Evolutionary conservation across 202 grass and related monocot species (phyloP).

Genomic region (Tripidium arundinaceum): DNA sequence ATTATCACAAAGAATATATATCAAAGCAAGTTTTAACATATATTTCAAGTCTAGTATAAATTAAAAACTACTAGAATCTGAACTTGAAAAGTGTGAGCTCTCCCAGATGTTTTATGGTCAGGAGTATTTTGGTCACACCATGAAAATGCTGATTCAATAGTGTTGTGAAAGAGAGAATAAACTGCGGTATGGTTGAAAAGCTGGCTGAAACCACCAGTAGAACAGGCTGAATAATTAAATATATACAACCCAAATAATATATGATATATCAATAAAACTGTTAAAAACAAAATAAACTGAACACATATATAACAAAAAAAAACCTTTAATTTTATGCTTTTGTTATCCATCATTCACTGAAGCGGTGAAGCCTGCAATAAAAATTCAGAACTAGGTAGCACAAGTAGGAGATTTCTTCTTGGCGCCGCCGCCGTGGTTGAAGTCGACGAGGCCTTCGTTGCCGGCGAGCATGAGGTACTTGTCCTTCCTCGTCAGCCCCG

Average conservation of each 20-base stretch:
- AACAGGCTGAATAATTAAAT: neutral
- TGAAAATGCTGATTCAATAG: too few species aligned
- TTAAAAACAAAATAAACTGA: neutral
- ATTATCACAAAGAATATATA: too few species aligned
- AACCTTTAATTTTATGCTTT: neutral
- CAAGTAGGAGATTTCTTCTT: neutral
- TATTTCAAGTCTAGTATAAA: too few species aligned
- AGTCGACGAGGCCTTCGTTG: slow-evolving; percentile 65
- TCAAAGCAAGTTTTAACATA: too few species aligned
- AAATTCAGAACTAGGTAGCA: neutral
- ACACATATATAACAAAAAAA: neutral
- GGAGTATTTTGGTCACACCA: too few species aligned
- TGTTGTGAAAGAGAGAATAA: too few species aligned
- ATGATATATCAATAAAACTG: neutral
- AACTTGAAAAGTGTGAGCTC: too few species aligned
- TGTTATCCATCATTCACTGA: neutral
- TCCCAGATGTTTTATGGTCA: too few species aligned
- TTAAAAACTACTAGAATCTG: too few species aligned
- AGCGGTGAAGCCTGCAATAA: neutral
- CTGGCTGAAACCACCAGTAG: too few species aligned
- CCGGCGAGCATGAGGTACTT: slow-evolving; percentile 89
- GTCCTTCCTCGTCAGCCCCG: slow-evolving; percentile 64
- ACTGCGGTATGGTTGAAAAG: too few species aligned
- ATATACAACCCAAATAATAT: neutral
- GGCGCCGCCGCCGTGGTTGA: neutral